These are phyloP conservation scores for Candida sojae DNA, from an alignment of 1,139 yeast species.

Conservation along the genomic window DNA sequence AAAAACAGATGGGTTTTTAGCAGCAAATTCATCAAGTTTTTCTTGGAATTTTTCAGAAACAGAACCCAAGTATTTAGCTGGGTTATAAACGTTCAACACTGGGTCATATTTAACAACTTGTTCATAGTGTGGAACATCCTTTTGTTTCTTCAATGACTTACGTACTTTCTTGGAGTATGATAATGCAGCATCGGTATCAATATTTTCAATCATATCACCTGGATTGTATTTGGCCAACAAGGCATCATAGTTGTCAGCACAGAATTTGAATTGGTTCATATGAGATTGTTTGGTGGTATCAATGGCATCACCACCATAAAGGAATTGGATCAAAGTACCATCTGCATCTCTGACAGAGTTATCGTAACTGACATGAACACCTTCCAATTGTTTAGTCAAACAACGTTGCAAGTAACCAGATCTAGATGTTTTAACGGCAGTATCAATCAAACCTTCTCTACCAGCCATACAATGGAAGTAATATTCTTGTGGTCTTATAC, in stretches of 20 bases:
- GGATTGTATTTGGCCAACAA: conserved; percentile 87
- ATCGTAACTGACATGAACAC: conserved; percentile 93
- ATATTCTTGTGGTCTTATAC: conserved; percentile 98
- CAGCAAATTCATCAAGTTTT: conserved; percentile 71
- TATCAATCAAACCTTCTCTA: conserved; percentile 98
- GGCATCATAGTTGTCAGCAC: conserved; percentile 87
- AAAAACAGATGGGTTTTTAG: conserved; percentile 54
- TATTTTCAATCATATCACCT: conserved; percentile 65
- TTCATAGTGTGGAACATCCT: conserved; percentile 60
- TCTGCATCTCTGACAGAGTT: conserved; percentile 95
- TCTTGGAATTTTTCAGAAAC: conserved; percentile 90
- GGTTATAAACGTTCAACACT: conserved; percentile 80
- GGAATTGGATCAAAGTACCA: conserved; percentile 89
- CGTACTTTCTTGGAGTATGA: conserved; percentile 79
- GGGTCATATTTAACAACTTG: conserved; percentile 81
- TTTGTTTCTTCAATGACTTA: conserved; percentile 72
- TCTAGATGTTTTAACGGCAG: conserved; percentile 98
- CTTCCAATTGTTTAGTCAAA: conserved; percentile 96
- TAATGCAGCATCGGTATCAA: conserved; percentile 82
- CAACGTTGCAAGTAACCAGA: conserved; percentile 99
- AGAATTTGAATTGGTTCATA: conserved; percentile 91
- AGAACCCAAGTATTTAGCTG: conserved; percentile 87
- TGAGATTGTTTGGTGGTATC: conserved; percentile 95
- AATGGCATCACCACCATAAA: conserved; percentile 96
- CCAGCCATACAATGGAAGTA: conserved; percentile 99